Percentiles rank a stretch among this genome's conserved stretches.
Evolutionary conservation across 169 alveolate species (phyloP).

Genomic region (Plasmodium billcollinsi): DNA sequence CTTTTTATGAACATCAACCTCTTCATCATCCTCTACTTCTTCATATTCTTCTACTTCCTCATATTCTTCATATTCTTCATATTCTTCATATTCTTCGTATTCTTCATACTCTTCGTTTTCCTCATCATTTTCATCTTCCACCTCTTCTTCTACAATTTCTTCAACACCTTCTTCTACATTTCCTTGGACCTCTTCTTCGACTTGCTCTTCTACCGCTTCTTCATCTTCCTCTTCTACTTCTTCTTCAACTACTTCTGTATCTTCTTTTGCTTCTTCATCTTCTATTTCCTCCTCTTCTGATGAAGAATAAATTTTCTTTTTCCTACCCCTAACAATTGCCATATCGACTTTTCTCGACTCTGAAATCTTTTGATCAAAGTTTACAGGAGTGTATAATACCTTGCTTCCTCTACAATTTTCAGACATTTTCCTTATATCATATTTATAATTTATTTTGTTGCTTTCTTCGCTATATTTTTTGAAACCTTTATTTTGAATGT

Average conservation of each 20-base stretch:
- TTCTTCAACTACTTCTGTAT: neutral
- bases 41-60: slow-evolving; percentile 7
- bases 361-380: neutral
- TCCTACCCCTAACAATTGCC: neutral
- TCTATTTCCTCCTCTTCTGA: slow-evolving; percentile 21
- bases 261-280: slow-evolving; percentile 12
- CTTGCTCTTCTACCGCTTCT: slow-evolving; percentile 20
- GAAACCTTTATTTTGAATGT: slow-evolving; percentile 7
- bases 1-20: neutral
- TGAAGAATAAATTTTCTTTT: slow-evolving; percentile 34
- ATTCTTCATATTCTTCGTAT: neutral
- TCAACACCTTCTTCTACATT: slow-evolving; percentile 17
- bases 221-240: slow-evolving; percentile 4
- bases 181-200: slow-evolving; percentile 3
- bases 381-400: slow-evolving; percentile 5
- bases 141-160: slow-evolving; percentile 26
- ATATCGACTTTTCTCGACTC: neutral
- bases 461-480: slow-evolving; percentile 1
- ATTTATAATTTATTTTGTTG: slow-evolving; percentile 2
- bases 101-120: neutral
- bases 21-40: neutral
- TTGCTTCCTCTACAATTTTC: neutral
- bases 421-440: slow-evolving; percentile 3
- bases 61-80: neutral
- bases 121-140: slow-evolving; percentile 7